Percentiles rank a stretch among this genome's conserved stretches.
Conservation (phyloP, 441 rosid genomes). For the Arabidopsis lyrata region DNA sequence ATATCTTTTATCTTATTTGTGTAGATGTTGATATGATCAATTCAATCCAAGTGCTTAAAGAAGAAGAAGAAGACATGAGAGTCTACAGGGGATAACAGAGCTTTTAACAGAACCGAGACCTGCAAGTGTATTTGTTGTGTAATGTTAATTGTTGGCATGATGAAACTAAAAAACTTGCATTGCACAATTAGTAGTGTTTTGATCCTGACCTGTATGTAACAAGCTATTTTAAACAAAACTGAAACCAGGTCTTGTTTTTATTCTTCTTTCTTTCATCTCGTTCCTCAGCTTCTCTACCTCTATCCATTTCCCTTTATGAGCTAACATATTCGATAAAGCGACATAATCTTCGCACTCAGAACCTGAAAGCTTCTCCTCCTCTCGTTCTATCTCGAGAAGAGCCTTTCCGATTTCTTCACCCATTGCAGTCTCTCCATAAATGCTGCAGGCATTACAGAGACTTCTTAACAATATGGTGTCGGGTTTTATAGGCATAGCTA, state of each 20-base stretch:
- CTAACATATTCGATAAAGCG: conserved; percentile 66
- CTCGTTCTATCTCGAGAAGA: conserved; percentile 46
- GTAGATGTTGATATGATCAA: conserved; percentile 34
- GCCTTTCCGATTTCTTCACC: conserved; percentile 58
- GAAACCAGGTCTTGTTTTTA: conserved; percentile 44
- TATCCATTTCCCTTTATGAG: conserved; percentile 49
- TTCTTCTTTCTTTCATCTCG: conserved; percentile 41
- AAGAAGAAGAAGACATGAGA: conserved; percentile 37
- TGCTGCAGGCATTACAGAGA: conserved; percentile 51
- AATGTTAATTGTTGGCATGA: conserved; percentile 7
- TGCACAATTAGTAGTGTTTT: conserved; percentile 14
- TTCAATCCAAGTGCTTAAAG: conserved; percentile 18
- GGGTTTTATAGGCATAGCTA: conserved; percentile 47
- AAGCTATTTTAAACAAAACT: conserved; percentile 36
- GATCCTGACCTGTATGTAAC: conserved; percentile 37
- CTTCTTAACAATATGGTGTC: conserved; percentile 58
- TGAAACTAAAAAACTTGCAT: not conserved
- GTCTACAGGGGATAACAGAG: conserved; percentile 27
- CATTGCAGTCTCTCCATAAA: conserved; percentile 51
- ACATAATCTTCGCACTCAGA: conserved; percentile 57
- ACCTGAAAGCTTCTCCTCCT: conserved; percentile 13
- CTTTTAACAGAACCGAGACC: conserved; percentile 15
- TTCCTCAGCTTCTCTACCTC: conserved; percentile 41
- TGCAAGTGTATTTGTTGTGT: conserved; percentile 26
- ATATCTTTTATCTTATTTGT: conserved; percentile 13